These are phyloP conservation scores for Bassia scoparia DNA, from an alignment of 148 eudicot species.

Conservation along the genomic window DNA sequence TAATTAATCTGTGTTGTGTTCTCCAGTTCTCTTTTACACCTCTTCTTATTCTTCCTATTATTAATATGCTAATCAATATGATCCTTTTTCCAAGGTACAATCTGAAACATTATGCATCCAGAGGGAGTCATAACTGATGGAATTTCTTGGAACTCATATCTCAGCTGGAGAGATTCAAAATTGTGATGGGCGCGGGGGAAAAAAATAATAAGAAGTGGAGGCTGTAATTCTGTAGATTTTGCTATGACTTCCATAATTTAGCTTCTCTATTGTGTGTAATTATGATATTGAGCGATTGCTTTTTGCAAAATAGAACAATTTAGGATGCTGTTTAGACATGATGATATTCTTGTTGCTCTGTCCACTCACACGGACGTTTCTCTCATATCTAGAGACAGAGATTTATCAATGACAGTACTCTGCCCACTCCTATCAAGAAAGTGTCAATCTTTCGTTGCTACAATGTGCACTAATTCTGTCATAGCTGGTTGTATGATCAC, in stretches of 20 bases:
- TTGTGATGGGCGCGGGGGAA: slow-evolving; percentile 86
- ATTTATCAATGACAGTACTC: too few species aligned
- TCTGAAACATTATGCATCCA: slow-evolving; percentile 43
- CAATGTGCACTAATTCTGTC: too few species aligned
- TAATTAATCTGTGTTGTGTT: background rate
- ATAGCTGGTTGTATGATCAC: too few species aligned
- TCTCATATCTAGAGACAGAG: too few species aligned
- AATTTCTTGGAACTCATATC: slow-evolving; percentile 58
- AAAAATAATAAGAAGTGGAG: slow-evolving; percentile 44
- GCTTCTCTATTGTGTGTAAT: background rate
- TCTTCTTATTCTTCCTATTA: background rate
- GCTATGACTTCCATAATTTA: background rate
- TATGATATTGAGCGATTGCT: background rate
- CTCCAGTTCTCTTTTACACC: background rate
- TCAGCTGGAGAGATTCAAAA: slow-evolving; percentile 49
- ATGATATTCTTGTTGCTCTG: too few species aligned
- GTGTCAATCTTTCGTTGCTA: too few species aligned
- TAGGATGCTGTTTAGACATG: too few species aligned
- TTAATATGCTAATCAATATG: too few species aligned
- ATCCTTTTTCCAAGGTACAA: slow-evolving; percentile 33
- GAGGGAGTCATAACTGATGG: slow-evolving; percentile 59
- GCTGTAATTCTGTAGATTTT: slow-evolving; percentile 27
- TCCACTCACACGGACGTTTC: too few species aligned
- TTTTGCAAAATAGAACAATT: too few species aligned
- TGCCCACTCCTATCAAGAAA: too few species aligned